Base-by-base conservation (phyloP, 306 rosid genomes). In the Biancaea sappan region DNA sequence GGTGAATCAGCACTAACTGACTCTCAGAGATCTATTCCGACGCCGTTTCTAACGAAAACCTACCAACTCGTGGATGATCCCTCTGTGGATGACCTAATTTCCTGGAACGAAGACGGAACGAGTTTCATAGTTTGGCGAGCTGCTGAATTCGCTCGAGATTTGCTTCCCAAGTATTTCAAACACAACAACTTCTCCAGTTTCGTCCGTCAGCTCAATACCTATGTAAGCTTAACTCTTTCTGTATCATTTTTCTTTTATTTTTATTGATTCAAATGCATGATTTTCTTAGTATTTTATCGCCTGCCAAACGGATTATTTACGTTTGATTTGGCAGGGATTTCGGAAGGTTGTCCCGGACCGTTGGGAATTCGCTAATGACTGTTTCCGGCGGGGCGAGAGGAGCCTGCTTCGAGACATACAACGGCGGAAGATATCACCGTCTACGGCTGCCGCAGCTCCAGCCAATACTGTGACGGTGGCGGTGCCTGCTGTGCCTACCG, bases 161-260 rank as follows among this genome's bases (percentile, higher is more conserved):
- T 94, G 84, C 97, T 94, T 44, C 99, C 99, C 0, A 88, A 92
- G 76, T 92, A 88, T 66, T 94, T 94, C 83, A 92, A 94, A 40
- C 97, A 94, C 81, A 94, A 94, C 31, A 94, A 94, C 43, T 94
- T 92, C 73, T 94, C 99, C 65, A 94, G 99, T 79, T 94, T 94
- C 75, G 99, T 94, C 64, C 97, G 99, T 46, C 99, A 94, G 61
- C 96, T 94, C 28, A 94, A 94, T 77, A 94, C 99, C 64, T 94
- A 94, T 77, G 98, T 88, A 83, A 78, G 67, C 43, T 57, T 16
- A 0, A 9, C 26, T 67, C 47, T 48, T 3, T 9, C 19, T 38
- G 24, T 68, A 50, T 24, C 22, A 3, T 72, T 69, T 28, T 0
- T 11, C 0, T 1, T 32, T 1, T 34, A 22, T 6, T 5, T 15